These are phyloP conservation scores for Remersonia thermophila DNA, from an alignment of 2,329 filamentous ascomycete genomes.

Conservation along the genomic window DNA sequence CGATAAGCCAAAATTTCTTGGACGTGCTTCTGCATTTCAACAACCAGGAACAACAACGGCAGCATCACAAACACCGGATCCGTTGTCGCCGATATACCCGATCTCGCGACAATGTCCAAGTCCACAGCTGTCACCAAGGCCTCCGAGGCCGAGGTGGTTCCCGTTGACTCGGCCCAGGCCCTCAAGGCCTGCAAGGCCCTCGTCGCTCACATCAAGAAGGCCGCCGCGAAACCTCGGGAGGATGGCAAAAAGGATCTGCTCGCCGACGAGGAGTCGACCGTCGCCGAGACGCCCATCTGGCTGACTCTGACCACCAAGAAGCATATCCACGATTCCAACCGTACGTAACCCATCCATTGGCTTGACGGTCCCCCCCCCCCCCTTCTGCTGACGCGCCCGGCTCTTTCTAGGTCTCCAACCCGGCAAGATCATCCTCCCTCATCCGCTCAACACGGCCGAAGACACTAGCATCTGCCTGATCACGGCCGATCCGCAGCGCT, in stretches of 20 bases:
- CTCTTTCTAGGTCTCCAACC: constrained; percentile 50
- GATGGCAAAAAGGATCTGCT: constrained; percentile 46
- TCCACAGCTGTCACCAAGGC: constrained; percentile 23
- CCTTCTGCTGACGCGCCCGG: background rate
- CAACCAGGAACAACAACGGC: constrained; percentile 9
- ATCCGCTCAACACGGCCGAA: constrained; percentile 57
- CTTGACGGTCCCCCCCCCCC: background rate
- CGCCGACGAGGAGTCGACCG: constrained; percentile 26
- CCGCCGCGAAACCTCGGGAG: constrained; percentile 34
- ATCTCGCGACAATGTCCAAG: constrained; percentile 20
- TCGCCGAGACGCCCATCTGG: constrained; percentile 44
- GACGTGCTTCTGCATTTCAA: background rate
- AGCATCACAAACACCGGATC: constrained; percentile 3
- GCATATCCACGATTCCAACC: constrained; percentile 51
- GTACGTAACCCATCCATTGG: constrained; percentile 5
- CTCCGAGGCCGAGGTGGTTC: constrained; percentile 20
- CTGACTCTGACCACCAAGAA: constrained; percentile 53
- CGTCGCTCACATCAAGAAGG: constrained; percentile 47
- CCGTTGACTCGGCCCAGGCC: constrained; percentile 34
- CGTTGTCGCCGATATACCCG: constrained; percentile 3
- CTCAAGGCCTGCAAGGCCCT: constrained; percentile 53
- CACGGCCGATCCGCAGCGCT: constrained; percentile 59
- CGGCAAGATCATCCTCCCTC: constrained; percentile 65
- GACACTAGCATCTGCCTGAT: constrained; percentile 67
- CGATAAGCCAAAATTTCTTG: constrained; percentile 15